Conservation (phyloP, 208 protist genomes). For the Phytomonas sp. region DNA sequence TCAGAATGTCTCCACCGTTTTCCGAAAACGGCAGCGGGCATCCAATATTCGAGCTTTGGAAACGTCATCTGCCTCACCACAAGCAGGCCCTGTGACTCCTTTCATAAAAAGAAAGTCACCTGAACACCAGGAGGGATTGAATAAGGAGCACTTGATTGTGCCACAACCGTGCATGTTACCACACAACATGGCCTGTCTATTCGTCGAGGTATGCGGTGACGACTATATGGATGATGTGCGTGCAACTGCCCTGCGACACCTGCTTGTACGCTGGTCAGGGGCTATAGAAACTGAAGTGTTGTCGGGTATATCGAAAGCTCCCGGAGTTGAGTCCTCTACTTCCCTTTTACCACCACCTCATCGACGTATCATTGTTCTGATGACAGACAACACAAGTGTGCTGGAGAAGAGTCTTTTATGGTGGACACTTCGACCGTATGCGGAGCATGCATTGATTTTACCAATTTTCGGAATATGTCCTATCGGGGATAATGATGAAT, state of each 20-base stretch:
- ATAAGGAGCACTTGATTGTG: background rate
- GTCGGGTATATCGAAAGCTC: background rate
- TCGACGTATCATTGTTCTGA: constrained; percentile 5
- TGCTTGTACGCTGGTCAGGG: constrained; percentile 19
- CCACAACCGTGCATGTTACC: constrained; percentile 4
- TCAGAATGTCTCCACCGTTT: background rate
- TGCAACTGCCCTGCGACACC: constrained; percentile 15
- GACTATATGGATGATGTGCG: constrained; percentile 5
- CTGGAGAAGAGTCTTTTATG: constrained; percentile 36
- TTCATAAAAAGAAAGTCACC: background rate
- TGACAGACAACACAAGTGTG: background rate
- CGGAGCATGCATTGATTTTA: constrained; percentile 50
- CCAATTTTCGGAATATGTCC: constrained; percentile 46
- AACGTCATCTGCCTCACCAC: background rate
- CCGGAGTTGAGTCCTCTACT: background rate
- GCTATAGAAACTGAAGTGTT: constrained; percentile 3
- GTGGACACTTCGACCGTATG: constrained; percentile 46
- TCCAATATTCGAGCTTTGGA: background rate
- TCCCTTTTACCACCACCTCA: constrained; percentile 10
- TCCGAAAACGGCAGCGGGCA: background rate
- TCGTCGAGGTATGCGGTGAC: constrained; percentile 20
- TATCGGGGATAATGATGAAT: constrained; percentile 1
- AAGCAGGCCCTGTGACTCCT: background rate
- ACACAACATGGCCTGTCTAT: constrained; percentile 21
- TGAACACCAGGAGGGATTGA: background rate